These are phyloP conservation scores for Kwoniella botswanensis DNA, from an alignment of 768 basidiomycete genomes.

Conservation along the genomic window DNA sequence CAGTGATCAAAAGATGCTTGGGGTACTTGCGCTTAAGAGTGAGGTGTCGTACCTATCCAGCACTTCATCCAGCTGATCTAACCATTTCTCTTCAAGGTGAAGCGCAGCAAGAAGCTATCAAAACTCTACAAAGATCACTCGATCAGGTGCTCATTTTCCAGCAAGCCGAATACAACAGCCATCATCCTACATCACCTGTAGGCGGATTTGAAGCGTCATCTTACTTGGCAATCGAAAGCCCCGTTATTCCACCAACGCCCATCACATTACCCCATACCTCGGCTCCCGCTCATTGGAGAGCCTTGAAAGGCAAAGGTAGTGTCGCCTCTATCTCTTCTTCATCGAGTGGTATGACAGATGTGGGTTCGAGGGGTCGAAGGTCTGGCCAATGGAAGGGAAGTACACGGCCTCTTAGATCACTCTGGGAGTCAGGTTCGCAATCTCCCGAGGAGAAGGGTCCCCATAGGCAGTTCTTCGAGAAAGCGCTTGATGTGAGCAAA, in stretches of 20 bases:
- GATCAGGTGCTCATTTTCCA: conserved; percentile 48
- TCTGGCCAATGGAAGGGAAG: background rate
- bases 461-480: conserved; percentile 40
- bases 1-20: conserved; percentile 70
- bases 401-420: background rate
- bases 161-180: conserved; percentile 40
- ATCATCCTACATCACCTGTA: conserved; percentile 27
- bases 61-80: background rate
- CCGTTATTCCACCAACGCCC: conserved; percentile 1
- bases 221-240: background rate
- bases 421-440: conserved; percentile 4
- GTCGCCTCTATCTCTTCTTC: background rate
- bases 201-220: conserved; percentile 1
- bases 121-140: conserved; percentile 73
- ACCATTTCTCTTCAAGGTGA: conserved; percentile 49
- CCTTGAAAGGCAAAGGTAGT: conserved; percentile 4
- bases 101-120: conserved; percentile 80
- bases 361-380: background rate
- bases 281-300: conserved; percentile 17
- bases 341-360: conserved; percentile 2
- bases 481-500: conserved; percentile 40
- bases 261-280: background rate
- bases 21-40: conserved; percentile 65
- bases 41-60: background rate
- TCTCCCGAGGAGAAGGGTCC: conserved; percentile 10